Base-by-base conservation (phyloP, 371 early-diverging fungal genomes). In the Dichotomocladium elegans region DNA sequence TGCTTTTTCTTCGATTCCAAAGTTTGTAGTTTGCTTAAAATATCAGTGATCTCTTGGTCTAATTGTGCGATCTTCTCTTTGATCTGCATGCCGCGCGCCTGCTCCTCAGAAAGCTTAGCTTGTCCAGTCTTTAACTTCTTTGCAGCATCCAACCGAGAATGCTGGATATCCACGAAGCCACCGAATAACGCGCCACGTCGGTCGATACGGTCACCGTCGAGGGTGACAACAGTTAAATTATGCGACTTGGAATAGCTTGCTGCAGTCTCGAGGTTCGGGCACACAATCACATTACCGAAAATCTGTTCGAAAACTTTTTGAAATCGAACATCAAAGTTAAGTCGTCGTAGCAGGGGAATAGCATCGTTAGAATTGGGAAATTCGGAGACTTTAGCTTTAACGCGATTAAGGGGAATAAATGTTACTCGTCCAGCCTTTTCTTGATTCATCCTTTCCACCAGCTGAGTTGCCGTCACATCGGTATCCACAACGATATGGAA, bases 401-500 rank as follows among this genome's bases (percentile, higher is more conserved):
- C 72, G 1, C 96, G 83, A 58, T 94, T 97, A 34, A 99, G 72
- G 2, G 99, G 99, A 81, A 99, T 95, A 66, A 99, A 95, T 0
- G 99, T 99, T 37, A 97, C 86, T 5, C 98, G 85, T 5, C 97
- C 97, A 8, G 80, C 64, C 54, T 86, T 82, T 53, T 87, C 86
- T 25, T 74, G 68, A 55, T 81, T 85, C 74, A 98, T 72, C 25
- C 75, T 81, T 27, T 88, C 83, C 31, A 99, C 61, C 5, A 99
- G 60, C 11, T 59, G 60, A 1, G 91, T 77, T 1, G 98, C 99
- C 3, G 95, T 94, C 4, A 82, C 83, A 55, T 98, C 98, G 4
- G 85, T 90, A 61, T 98, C 95, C 0, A 99, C 99, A 11, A 99
- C 99, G 12, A 99, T 86, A 64, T 97, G 94, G 75, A 96, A 98